A percentile compares a stretch with the other conserved stretches of the same genome.
phyloP scores from a whole-genome alignment of 768 basidiomycete species.

The Hydnomerulius pinastri region DNA sequence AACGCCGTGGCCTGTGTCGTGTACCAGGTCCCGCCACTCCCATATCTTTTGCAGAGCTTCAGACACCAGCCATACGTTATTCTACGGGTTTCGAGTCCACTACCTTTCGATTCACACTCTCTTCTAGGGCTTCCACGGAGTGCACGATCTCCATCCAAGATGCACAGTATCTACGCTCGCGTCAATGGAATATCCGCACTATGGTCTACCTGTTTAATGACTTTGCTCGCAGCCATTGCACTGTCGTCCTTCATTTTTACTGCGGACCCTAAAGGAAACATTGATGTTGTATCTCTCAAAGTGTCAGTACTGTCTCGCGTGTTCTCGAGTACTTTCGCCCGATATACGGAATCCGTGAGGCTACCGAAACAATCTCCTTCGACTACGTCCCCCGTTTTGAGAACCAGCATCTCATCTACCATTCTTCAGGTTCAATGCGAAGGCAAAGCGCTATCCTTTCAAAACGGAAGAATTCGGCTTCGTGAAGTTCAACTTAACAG shows the following conservation, averaged over 20 bases:
- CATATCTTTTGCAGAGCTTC: neutral
- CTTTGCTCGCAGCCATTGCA: constrained; percentile 67
- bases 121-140: neutral
- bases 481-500: constrained; percentile 77
- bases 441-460: constrained; percentile 54
- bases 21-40: neutral
- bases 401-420: constrained; percentile 15
- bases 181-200: constrained; percentile 74
- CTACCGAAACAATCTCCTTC: constrained; percentile 1
- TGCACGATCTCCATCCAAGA: constrained; percentile 26
- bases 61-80: neutral
- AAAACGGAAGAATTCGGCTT: constrained; percentile 77
- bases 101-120: too few species aligned
- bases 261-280: constrained; percentile 54
- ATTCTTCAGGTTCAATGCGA: constrained; percentile 45
- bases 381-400: constrained; percentile 10
- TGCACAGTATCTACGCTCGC: constrained; percentile 73
- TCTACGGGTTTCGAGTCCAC: neutral
- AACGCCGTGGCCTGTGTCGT: neutral
- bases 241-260: constrained; percentile 71
- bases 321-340: neutral
- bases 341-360: constrained; percentile 6
- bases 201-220: constrained; percentile 75
- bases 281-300: constrained; percentile 68
- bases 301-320: constrained; percentile 55